phyloP scores from a whole-genome alignment of 768 basidiomycete species.

The Russula compacta region DNA sequence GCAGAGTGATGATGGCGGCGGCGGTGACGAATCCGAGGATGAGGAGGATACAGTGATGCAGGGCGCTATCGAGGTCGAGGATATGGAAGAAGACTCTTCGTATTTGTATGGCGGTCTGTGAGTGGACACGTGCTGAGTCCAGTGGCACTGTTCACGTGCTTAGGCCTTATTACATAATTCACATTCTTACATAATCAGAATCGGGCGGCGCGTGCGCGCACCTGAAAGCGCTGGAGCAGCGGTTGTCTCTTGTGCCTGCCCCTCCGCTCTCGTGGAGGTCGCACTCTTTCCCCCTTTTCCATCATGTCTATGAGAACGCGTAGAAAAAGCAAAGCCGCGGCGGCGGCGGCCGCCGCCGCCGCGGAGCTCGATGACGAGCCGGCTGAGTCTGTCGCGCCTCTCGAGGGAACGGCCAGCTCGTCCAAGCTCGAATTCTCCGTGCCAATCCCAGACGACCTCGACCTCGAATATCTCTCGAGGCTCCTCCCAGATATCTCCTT shows the following conservation, averaged over 20 bases:
- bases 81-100: no score
- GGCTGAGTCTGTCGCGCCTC: conserved; percentile 27
- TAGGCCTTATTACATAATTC: no score
- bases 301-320: conserved; percentile 48
- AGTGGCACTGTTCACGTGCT: no score
- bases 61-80: not conserved
- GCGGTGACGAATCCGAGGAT: not conserved
- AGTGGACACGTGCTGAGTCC: no score
- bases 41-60: not conserved
- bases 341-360: conserved; percentile 27
- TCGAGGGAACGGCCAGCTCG: conserved; percentile 27
- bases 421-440: conserved; percentile 34
- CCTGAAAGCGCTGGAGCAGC: not conserved
- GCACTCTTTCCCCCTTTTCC: not conserved
- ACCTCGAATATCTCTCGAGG: conserved; percentile 47
- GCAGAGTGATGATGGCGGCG: not conserved
- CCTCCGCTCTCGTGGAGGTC: not conserved
- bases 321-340: conserved; percentile 49
- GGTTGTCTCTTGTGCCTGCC: not conserved
- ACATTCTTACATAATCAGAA: not conserved
- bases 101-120: no score
- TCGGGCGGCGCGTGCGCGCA: not conserved
- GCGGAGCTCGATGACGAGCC: conserved; percentile 19
- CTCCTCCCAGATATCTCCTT: conserved; percentile 56
- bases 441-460: conserved; percentile 57